A percentile compares a stretch with the other conserved stretches of the same genome.
phyloP scores from a whole-genome alignment of 352 stramenopile genomes.

The Phytophthora pinifolia region DNA sequence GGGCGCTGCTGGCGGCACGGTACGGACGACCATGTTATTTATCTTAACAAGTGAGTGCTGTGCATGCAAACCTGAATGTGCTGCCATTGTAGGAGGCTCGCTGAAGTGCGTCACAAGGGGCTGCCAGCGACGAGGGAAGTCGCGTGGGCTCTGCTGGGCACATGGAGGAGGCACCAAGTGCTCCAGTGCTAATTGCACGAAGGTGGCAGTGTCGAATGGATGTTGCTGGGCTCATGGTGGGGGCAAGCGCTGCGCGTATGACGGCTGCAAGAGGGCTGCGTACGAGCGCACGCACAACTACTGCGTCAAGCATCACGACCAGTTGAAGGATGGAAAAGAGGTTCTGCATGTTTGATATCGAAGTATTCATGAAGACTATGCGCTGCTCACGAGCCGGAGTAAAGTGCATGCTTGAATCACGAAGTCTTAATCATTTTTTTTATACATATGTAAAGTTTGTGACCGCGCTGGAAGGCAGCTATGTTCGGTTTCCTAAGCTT shows the following conservation, averaged over 20 bases:
- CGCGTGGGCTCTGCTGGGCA: slow-evolving; percentile 42
- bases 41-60: neutral
- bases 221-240: slow-evolving; percentile 46
- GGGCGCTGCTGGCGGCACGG: slow-evolving; percentile 23
- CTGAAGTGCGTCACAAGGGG: slow-evolving; percentile 39
- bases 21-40: neutral
- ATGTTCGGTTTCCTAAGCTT: too few species aligned
- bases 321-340: slow-evolving; percentile 12
- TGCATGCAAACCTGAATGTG: too few species aligned
- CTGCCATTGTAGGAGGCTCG: slow-evolving; percentile 30
- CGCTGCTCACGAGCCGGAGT: too few species aligned
- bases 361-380: too few species aligned
- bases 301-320: slow-evolving; percentile 35
- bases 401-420: too few species aligned
- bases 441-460: too few species aligned
- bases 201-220: slow-evolving; percentile 41
- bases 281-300: slow-evolving; percentile 47
- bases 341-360: slow-evolving; percentile 15
- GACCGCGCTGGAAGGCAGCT: too few species aligned
- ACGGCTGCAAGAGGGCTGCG: slow-evolving; percentile 33
- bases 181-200: slow-evolving; percentile 25
- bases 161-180: slow-evolving; percentile 50
- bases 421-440: too few species aligned
- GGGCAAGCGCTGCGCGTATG: slow-evolving; percentile 37
- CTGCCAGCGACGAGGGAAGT: slow-evolving; percentile 46